Conservation (phyloP, 2,329 filamentous ascomycete species). For the Aureobasidium musti region DNA sequence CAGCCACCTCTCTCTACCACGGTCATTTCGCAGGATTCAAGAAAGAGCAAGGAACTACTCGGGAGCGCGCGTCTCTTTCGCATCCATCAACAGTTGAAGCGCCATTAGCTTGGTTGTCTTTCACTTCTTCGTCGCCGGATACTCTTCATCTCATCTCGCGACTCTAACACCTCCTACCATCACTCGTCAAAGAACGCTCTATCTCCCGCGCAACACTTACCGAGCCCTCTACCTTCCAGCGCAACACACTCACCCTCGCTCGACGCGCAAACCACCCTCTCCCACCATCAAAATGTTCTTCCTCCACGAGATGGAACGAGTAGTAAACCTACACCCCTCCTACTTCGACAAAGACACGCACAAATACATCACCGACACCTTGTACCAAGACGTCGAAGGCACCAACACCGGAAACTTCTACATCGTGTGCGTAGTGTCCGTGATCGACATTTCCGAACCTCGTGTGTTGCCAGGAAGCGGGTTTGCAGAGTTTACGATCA, state of each 20-base stretch:
- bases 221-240: not conserved
- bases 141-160: not conserved
- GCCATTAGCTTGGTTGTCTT: slow-evolving; percentile 27
- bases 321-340: slow-evolving; percentile 92
- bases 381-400: slow-evolving; percentile 91
- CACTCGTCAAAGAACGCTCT: not conserved
- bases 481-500: slow-evolving; percentile 89
- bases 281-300: slow-evolving; percentile 74
- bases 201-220: no score
- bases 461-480: slow-evolving; percentile 90
- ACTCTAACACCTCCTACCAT: not conserved
- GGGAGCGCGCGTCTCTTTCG: slow-evolving; percentile 14
- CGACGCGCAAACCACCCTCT: not conserved
- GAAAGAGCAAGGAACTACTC: slow-evolving; percentile 7
- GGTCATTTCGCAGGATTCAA: slow-evolving; percentile 1
- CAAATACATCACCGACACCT: slow-evolving; percentile 83
- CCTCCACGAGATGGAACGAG: slow-evolving; percentile 93
- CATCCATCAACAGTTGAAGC: not conserved
- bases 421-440: slow-evolving; percentile 97
- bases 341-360: slow-evolving; percentile 96
- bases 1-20: not conserved
- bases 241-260: not conserved
- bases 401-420: slow-evolving; percentile 95
- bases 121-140: slow-evolving; percentile 4
- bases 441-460: slow-evolving; percentile 83